Evolutionary conservation across 2,329 filamentous ascomycete genomes (phyloP), one percentile per base, ranked within the genome.

Genomic region (Sporothrix globosa): DNA sequence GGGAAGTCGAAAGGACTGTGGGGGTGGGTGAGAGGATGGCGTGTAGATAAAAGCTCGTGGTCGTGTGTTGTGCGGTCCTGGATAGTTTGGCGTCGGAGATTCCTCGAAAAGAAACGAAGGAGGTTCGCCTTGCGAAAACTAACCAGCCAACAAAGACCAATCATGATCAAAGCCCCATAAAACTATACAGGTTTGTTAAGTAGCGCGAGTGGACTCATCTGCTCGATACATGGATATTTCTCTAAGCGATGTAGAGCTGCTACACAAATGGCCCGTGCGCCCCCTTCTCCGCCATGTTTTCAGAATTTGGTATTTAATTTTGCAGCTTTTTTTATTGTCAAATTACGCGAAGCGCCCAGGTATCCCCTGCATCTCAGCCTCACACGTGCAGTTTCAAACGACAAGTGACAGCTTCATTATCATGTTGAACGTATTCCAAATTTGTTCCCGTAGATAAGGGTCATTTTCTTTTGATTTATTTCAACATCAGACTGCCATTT

Each of bases 71-170:
- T 6, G 50, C 27, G 41, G 41, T 27, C n/a, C 50, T 30, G 53
- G 13, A n/a, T 44, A 48, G 41, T 46, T 24, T 14, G 21, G 46
- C 39, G 63, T 66, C 63, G 63, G 39, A 46, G 46, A 66, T 6
- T 50, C 61, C 46, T 66, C 46, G 14, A 53, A 39, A 66, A 11
- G 27, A 50, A 66, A 11, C 24, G 46, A 39, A 24, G 30, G 65
- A 63, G 56, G 69, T 68, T 61, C 66, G 46, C 46, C 44, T 21
- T 67, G 44, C 48, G 44, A 67, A 70, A 67, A 70, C 60, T 61
- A 67, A 53, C 53, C 69, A 68, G 56, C 65, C 69, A 70, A 63
- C 69, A 70, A 68, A 70, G 65, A 21, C 52, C 63, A 56, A 53
- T 27, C 58, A 63, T 27, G 34, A 34, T 44, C 21, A 27, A 54